phyloP scores from a whole-genome alignment of 305 asterid genomes.

The Rubia peregrina region DNA sequence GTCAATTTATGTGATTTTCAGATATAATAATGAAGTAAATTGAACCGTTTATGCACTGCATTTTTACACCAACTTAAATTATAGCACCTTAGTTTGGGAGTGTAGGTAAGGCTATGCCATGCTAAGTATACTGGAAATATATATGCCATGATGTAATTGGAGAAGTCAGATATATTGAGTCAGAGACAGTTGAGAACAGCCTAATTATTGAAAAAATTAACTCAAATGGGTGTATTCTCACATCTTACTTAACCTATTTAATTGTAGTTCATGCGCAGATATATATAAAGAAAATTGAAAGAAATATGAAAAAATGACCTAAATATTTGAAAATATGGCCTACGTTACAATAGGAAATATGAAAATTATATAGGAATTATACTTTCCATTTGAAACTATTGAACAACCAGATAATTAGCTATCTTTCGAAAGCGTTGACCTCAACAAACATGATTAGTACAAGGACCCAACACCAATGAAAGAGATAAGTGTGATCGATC shows the following conservation, averaged over 20 bases:
- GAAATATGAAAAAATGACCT: too few species aligned
- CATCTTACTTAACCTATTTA: not conserved
- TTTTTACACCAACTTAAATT: not conserved
- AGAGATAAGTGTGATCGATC: too few species aligned
- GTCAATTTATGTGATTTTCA: too few species aligned
- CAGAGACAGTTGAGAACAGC: slow-evolving; percentile 71
- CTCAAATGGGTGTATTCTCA: not conserved
- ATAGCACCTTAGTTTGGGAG: slow-evolving; percentile 17
- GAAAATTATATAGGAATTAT: too few species aligned
- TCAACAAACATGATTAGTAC: too few species aligned
- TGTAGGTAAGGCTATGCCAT: slow-evolving; percentile 87
- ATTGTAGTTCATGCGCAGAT: not conserved
- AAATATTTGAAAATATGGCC: too few species aligned
- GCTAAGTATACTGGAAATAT: slow-evolving; percentile 74
- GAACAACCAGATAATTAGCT: too few species aligned
- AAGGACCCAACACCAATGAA: too few species aligned
- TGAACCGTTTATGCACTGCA: not conserved
- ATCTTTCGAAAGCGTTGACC: too few species aligned
- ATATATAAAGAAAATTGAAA: not conserved
- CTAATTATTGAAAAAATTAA: slow-evolving; percentile 13
- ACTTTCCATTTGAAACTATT: too few species aligned
- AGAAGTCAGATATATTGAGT: slow-evolving; percentile 88
- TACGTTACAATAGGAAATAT: too few species aligned
- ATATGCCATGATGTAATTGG: slow-evolving; percentile 86
- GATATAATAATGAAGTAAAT: not conserved